A percentile compares a stretch with the other conserved stretches of the same genome.
Evolutionary conservation across 2,329 filamentous ascomycete species (phyloP).

Genomic region (Fusarium falciforme): DNA sequence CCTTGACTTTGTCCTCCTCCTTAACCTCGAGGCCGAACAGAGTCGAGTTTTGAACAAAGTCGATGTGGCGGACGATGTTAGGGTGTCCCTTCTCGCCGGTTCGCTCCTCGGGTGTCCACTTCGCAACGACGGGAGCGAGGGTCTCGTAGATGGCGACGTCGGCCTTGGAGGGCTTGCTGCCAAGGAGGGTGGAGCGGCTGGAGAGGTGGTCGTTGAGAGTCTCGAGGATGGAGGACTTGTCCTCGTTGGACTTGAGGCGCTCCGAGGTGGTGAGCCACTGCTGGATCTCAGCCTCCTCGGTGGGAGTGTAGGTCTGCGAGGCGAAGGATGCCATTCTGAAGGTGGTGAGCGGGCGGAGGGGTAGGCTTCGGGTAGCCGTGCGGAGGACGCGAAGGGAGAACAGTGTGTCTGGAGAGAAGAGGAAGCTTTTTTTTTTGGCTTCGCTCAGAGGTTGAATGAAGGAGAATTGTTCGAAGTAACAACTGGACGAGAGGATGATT

Average conservation of each 20-base stretch:
- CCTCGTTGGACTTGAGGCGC: slow-evolving; percentile 68
- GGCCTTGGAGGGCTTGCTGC: slow-evolving; percentile 87
- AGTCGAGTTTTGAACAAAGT: slow-evolving; percentile 93
- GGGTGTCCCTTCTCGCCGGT: slow-evolving; percentile 91
- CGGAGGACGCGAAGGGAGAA: slow-evolving; percentile 55
- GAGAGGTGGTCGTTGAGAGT: slow-evolving; percentile 89
- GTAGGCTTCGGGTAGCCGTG: slow-evolving; percentile 50
- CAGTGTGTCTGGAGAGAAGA: slow-evolving; percentile 48
- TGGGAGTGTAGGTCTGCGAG: slow-evolving; percentile 76
- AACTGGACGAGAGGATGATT: background rate
- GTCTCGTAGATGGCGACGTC: slow-evolving; percentile 86
- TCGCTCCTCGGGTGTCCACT: slow-evolving; percentile 86
- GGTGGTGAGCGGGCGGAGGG: slow-evolving; percentile 45
- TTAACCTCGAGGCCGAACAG: slow-evolving; percentile 77
- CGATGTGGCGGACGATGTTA: slow-evolving; percentile 89
- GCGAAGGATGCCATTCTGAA: slow-evolving; percentile 74
- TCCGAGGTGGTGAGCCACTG: slow-evolving; percentile 87
- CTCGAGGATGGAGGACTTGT: slow-evolving; percentile 76
- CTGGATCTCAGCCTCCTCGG: slow-evolving; percentile 87
- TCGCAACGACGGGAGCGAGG: slow-evolving; percentile 79
- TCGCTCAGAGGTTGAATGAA: slow-evolving; percentile 28
- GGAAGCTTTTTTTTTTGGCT: slow-evolving; percentile 44
- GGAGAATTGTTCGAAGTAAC: slow-evolving; percentile 1
- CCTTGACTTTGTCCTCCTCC: slow-evolving; percentile 78
- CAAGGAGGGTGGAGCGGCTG: slow-evolving; percentile 88